These are phyloP conservation scores for Tilletia indica DNA, from an alignment of 1,284 basidiomycete species.

Conservation along the genomic window DNA sequence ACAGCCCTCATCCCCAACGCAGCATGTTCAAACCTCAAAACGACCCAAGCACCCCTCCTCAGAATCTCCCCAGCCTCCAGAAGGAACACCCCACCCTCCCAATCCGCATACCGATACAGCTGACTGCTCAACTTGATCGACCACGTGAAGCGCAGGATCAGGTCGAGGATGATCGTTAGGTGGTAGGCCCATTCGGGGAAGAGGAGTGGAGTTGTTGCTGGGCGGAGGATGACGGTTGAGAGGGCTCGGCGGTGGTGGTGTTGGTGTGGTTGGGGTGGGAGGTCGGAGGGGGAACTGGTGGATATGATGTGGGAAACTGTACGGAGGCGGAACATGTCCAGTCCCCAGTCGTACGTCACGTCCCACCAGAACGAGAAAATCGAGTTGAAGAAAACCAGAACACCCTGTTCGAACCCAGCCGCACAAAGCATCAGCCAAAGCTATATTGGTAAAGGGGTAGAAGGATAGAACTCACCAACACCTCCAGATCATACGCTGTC, in stretches of 20 bases:
- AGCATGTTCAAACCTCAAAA: conserved; percentile 74
- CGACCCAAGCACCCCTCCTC: conserved; percentile 93
- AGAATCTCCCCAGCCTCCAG: conserved; percentile 87
- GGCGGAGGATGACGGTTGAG: conserved; percentile 48
- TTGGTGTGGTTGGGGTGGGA: neutral
- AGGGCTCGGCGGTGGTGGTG: neutral
- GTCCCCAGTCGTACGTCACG: conserved; percentile 95
- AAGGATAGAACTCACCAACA: conserved; percentile 10
- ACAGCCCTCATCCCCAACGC: neutral
- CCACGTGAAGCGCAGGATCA: conserved; percentile 91
- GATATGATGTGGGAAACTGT: neutral
- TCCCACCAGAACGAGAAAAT: conserved; percentile 99
- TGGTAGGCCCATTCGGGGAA: conserved; percentile 77
- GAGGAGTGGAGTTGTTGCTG: conserved; percentile 70
- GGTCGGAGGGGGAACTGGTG: neutral
- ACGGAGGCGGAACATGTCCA: conserved; percentile 66
- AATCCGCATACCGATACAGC: conserved; percentile 76
- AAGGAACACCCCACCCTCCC: conserved; percentile 80
- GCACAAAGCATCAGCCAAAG: neutral
- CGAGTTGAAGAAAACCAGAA: conserved; percentile 83
- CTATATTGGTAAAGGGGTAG: neutral
- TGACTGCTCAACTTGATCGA: conserved; percentile 85
- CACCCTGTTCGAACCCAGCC: conserved; percentile 63
- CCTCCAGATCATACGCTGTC: conserved; percentile 21
- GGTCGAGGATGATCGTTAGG: conserved; percentile 75